These are phyloP conservation scores for Coemansia sp. DNA, from an alignment of 192 early-diverging fungal species.

Conservation along the genomic window DNA sequence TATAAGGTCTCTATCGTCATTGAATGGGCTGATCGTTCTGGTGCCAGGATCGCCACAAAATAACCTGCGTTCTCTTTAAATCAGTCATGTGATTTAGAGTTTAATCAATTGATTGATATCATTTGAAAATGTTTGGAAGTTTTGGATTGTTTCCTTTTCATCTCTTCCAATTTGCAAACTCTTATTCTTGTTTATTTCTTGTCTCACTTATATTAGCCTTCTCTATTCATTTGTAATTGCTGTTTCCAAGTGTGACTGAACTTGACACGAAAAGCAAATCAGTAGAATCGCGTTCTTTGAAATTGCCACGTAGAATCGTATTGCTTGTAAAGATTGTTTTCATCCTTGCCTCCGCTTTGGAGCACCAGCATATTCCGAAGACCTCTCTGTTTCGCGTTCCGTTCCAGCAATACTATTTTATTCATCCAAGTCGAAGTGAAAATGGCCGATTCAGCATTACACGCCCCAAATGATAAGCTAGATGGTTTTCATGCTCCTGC, in stretches of 20 bases:
- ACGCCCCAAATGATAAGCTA: constrained; percentile 1
- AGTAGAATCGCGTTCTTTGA: neutral
- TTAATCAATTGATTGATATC: too few species aligned
- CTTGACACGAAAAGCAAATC: neutral
- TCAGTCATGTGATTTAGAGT: too few species aligned
- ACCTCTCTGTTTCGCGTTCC: constrained; percentile 3
- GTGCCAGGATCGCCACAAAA: too few species aligned
- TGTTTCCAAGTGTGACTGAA: neutral
- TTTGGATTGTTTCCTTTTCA: too few species aligned
- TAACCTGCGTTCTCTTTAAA: too few species aligned
- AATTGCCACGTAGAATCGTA: neutral
- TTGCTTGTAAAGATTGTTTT: neutral
- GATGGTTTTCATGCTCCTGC: too few species aligned
- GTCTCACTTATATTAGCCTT: neutral
- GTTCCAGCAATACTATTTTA: constrained; percentile 4
- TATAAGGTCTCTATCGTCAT: too few species aligned
- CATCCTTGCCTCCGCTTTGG: too few species aligned
- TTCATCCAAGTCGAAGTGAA: neutral
- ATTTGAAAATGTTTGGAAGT: too few species aligned
- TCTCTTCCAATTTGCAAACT: too few species aligned
- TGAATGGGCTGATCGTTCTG: too few species aligned
- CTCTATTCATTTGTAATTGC: neutral
- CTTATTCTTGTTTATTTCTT: neutral
- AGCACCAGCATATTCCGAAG: neutral
- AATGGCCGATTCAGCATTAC: constrained; percentile 19